Base-by-base conservation (phyloP, 169 alveolate genomes). In the Fabrea salina region DNA sequence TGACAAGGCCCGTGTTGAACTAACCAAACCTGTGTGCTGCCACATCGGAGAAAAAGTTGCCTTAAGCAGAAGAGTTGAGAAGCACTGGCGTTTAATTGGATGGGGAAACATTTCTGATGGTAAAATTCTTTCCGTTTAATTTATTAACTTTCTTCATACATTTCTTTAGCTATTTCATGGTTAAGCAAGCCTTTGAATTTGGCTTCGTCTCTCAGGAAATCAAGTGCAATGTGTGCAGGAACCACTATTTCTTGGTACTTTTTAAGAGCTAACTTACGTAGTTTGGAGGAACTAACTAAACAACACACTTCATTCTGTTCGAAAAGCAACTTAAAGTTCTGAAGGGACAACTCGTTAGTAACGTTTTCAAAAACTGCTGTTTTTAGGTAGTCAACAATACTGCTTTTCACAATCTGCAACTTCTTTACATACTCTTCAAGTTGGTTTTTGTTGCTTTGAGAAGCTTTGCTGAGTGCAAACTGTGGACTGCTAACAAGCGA, bases 51-150 rank as follows among this genome's bases (percentile, higher is more conserved):
- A 97, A 88, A 98, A 98, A 90, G 96, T 98, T 13, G 99, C 99
- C 25, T 91, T 98, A 72, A 94, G 98, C 64, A 94, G 99, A 81
- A 96, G 99, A 84, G 97, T 98, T 37, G 99, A 95, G 72, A 97
- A 96, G 86, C 98, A 97, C 87, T 98, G 99, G 98, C 93, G 99
- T 79, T 94, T 97, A 27, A 97, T 97, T 85, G 99, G 99, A 27
- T 97, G 99, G 98, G 99, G 99, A 33, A 97, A 93, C 80, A 96
- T 97, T 80, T 89, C 93, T 74, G 81, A 82, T 61, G 97, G 97
- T 67, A 87, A 88, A 75, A 89, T 92, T 39, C 84, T 92, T 53
- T 81, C 84, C 16, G 80, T 92, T 19, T 94, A 90, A 79, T 37
- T 11, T 6, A 37, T 13, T 37, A 66, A 37, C 8, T 44, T 13